A percentile compares a stretch with the other conserved stretches of the same genome.
Evolutionary conservation across 176 grass and related monocot species (phyloP).

Genomic region (Aegilops sharonensis): DNA sequence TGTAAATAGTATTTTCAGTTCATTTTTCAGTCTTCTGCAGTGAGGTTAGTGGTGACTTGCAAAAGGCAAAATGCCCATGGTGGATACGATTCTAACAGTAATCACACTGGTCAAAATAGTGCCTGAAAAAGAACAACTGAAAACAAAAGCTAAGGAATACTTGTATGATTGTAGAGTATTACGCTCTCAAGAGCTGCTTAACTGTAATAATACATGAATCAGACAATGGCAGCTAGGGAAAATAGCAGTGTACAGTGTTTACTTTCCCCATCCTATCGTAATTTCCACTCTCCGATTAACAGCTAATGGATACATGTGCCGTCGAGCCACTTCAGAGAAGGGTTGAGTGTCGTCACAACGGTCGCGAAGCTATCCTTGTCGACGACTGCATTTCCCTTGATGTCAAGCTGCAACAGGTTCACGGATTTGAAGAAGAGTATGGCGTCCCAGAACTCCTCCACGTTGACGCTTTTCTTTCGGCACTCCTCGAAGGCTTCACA

Average conservation of each 20-base stretch:
- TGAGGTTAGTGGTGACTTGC: background rate
- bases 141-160: background rate
- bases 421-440: slow-evolving; percentile 59
- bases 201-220: slow-evolving; percentile 10
- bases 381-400: slow-evolving; percentile 64
- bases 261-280: background rate
- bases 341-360: slow-evolving; percentile 41
- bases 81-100: too few relatives aligned
- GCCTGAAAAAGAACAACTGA: too few relatives aligned
- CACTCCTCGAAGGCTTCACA: slow-evolving; percentile 52
- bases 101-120: too few relatives aligned
- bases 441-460: slow-evolving; percentile 64
- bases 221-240: slow-evolving; percentile 6
- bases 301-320: slow-evolving; percentile 26
- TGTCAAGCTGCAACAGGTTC: slow-evolving; percentile 54
- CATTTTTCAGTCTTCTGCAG: background rate
- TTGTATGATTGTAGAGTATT: background rate
- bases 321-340: slow-evolving; percentile 71
- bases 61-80: too few relatives aligned
- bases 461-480: slow-evolving; percentile 30
- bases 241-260: background rate
- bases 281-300: background rate
- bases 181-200: slow-evolving; percentile 1
- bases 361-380: slow-evolving; percentile 45
- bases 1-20: background rate